Base-by-base conservation (phyloP, 257 asterid species). In the Pogostemon cablin region DNA sequence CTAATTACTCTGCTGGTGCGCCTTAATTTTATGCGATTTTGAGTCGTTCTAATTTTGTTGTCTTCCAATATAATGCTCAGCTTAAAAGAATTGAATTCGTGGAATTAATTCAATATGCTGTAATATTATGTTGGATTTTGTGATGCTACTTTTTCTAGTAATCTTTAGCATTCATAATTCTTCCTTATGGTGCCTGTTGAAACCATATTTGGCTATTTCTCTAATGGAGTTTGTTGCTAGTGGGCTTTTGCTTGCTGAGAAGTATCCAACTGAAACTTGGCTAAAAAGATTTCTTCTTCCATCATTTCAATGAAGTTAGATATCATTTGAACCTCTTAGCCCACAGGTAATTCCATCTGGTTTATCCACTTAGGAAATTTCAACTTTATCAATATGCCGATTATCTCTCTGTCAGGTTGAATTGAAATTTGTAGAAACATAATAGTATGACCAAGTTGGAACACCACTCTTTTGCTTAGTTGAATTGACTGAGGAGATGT, bases 41-140 rank as follows among this genome's bases (percentile, higher is more conserved):
- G 38, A 11, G 41, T 7, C 39, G 49, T 46, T 59, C 4, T 10
- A 12, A 9, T 37, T 35, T 5, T 54, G 60, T 35, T n/a, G 35
- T 34, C 37, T 42, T 57, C 47, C 10, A 42, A 25, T 52, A 0
- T 49, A 59, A 39, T 20, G 49, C 39, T 10, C 47, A 35, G 65
- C 55, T 44, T 58, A 68, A 54, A 43, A 32, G 35, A 42, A 9
- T 11, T 59, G 58, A 41, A 41, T 68, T 49, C 12, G 79, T 63
- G 58, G 17, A 37, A 9, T 60, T 61, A 25, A 25, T 25, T 63
- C 62, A 20, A 11, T 72, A 69, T 15, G 58, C 32, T 55, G 6
- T 59, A 6, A 43, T 5, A 71, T 59, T 59, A 34, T 57, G 47
- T 74, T 39, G 50, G 59, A 57, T n/a, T 38, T 6, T 38, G 7